Conservation (phyloP, 345 rosid species). For the Acer negundo region DNA sequence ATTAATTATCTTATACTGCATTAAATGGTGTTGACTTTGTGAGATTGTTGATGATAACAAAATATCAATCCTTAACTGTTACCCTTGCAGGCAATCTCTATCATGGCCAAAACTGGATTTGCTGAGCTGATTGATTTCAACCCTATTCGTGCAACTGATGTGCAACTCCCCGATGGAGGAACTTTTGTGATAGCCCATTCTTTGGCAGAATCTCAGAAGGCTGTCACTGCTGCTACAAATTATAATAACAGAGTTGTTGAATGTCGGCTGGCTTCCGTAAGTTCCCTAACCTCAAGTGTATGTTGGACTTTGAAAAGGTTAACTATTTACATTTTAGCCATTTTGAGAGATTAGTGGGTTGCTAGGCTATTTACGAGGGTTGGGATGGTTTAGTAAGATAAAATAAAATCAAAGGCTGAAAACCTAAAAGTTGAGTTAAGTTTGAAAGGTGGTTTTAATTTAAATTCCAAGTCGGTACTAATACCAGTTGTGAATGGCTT, state of each 20-base stretch:
- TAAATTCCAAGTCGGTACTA: neutral
- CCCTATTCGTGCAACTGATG: conserved; percentile 94
- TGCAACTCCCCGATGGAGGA: conserved; percentile 94
- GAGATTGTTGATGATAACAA: neutral
- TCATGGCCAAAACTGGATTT: conserved; percentile 94
- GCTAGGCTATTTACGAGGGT: neutral
- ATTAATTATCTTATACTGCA: neutral
- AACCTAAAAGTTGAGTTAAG: neutral
- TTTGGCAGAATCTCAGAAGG: conserved; percentile 93
- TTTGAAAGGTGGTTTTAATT: conserved; percentile 2
- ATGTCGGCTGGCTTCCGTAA: conserved; percentile 91
- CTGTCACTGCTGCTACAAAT: conserved; percentile 94
- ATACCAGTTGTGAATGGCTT: neutral
- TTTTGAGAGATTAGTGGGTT: neutral
- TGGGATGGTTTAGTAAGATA: neutral
- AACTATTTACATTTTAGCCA: neutral
- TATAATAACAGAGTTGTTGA: conserved; percentile 98
- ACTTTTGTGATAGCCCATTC: conserved; percentile 93
- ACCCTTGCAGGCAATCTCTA: conserved; percentile 79
- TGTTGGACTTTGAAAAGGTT: neutral
- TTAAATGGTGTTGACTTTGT: neutral
- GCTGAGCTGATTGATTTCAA: conserved; percentile 99
- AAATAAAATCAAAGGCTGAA: neutral
- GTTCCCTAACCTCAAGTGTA: neutral
- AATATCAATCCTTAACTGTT: conserved; percentile 13